Conservation (phyloP, 495 filamentous ascomycete genomes). For the Penicillium angulare region DNA sequence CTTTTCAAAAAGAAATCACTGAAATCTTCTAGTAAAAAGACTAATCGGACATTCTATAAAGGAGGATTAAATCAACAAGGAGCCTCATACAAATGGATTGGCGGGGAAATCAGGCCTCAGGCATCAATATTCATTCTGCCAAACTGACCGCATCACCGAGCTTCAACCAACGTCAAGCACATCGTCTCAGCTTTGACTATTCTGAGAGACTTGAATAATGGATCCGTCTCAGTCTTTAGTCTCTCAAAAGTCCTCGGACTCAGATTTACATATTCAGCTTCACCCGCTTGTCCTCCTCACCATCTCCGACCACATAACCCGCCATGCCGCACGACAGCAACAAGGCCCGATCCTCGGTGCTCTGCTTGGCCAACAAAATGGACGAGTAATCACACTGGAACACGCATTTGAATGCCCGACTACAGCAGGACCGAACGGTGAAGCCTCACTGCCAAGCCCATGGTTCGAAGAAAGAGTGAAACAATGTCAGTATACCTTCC, state of each 20-base stretch:
- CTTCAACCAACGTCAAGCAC: constrained; percentile 5
- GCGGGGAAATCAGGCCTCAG: not conserved
- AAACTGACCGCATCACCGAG: constrained; percentile 21
- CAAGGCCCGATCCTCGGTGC: constrained; percentile 79
- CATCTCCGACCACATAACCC: constrained; percentile 93
- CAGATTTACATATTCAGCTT: constrained; percentile 77
- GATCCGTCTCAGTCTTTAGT: constrained; percentile 50
- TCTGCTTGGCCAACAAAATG: constrained; percentile 85
- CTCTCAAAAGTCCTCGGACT: constrained; percentile 68
- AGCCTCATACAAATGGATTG: not conserved
- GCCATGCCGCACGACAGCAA: constrained; percentile 75
- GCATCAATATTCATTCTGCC: not conserved
- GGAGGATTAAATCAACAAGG: not conserved
- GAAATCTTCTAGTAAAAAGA: no score
- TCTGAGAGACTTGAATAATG: constrained; percentile 17
- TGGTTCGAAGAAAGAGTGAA: constrained; percentile 82
- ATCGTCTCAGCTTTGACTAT: constrained; percentile 1
- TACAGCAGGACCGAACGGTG: constrained; percentile 37
- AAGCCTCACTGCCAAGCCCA: constrained; percentile 54
- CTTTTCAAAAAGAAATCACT: no score
- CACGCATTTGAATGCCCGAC: constrained; percentile 83
- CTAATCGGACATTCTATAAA: no score
- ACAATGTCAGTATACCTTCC: constrained; percentile 62
- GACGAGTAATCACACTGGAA: constrained; percentile 86
- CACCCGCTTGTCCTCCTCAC: constrained; percentile 95